A percentile compares a stretch with the other conserved stretches of the same genome.
Conservation (phyloP, 805 yeast species). For the Candida awuae region DNA sequence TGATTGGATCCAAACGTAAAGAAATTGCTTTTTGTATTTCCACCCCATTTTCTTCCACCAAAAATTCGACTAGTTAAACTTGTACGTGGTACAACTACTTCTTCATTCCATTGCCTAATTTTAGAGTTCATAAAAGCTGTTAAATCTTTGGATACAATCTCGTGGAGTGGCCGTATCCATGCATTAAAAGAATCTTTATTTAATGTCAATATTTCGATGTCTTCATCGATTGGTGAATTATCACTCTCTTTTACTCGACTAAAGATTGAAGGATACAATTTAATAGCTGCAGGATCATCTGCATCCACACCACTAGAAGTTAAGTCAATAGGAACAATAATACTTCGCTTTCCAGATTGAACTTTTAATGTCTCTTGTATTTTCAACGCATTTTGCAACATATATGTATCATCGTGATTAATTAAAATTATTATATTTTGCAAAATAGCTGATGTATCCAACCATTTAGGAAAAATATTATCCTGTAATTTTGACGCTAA, state of each 20-base stretch:
- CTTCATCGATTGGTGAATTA: too few species aligned
- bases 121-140: constrained; percentile 83
- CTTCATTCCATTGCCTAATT: constrained; percentile 80
- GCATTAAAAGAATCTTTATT: constrained; percentile 16
- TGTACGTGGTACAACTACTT: constrained; percentile 63
- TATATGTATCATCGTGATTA: constrained; percentile 37
- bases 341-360: constrained; percentile 7
- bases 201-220: not conserved
- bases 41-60: constrained; percentile 45
- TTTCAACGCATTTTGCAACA: constrained; percentile 32
- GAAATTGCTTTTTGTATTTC: constrained; percentile 27
- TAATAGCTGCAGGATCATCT: constrained; percentile 1
- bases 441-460: constrained; percentile 56
- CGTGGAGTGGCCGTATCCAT: constrained; percentile 35
- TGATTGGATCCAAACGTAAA: constrained; percentile 24
- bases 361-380: constrained; percentile 27
- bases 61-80: constrained; percentile 70
- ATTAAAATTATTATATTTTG: constrained; percentile 46
- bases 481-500: constrained; percentile 46
- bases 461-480: constrained; percentile 46
- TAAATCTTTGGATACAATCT: constrained; percentile 41
- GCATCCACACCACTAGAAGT: not conserved
- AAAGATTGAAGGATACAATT: constrained; percentile 27
- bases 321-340: constrained; percentile 7
- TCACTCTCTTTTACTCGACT: not conserved